Conservation (phyloP, 352 stramenopile genomes). For the Thraustochytrium striatum region DNA sequence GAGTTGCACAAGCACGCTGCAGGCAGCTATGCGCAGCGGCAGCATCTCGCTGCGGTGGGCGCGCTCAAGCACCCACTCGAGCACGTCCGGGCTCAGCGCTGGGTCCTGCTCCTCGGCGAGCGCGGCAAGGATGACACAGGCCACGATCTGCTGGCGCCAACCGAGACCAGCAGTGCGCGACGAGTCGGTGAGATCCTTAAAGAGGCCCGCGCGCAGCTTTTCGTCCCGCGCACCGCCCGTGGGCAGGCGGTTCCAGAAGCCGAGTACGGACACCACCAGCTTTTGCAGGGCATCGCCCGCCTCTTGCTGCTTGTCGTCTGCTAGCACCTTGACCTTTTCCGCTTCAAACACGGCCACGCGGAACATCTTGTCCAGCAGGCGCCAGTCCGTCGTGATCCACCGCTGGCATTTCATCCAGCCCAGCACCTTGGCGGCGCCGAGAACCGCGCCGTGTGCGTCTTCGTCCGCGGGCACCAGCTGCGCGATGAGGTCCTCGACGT, state of each 20-base stretch:
- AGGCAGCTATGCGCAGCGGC: neutral
- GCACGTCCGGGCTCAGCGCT: neutral
- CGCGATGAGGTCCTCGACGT: neutral
- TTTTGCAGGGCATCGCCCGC: neutral
- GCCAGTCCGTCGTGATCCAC: slow-evolving; percentile 35
- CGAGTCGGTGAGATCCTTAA: slow-evolving; percentile 15
- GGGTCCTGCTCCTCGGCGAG: neutral
- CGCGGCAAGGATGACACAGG: neutral
- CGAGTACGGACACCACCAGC: slow-evolving; percentile 14
- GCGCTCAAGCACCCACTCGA: slow-evolving; percentile 3
- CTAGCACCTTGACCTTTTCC: neutral
- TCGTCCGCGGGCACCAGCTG: neutral
- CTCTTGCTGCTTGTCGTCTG: slow-evolving; percentile 18
- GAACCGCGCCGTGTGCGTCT: neutral
- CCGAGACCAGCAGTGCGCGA: neutral
- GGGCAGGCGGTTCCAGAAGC: neutral
- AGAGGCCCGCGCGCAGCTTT: neutral
- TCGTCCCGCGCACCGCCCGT: neutral
- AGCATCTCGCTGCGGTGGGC: slow-evolving; percentile 14
- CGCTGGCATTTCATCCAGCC: slow-evolving; percentile 21
- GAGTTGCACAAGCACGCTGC: neutral
- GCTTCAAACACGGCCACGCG: slow-evolving; percentile 7
- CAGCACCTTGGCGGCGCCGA: slow-evolving; percentile 5
- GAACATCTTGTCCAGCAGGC: slow-evolving; percentile 2
- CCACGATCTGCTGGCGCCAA: slow-evolving; percentile 18